Evolutionary conservation across 1,284 basidiomycete genomes (phyloP).

Genomic region (Cystobasidium sp.): DNA sequence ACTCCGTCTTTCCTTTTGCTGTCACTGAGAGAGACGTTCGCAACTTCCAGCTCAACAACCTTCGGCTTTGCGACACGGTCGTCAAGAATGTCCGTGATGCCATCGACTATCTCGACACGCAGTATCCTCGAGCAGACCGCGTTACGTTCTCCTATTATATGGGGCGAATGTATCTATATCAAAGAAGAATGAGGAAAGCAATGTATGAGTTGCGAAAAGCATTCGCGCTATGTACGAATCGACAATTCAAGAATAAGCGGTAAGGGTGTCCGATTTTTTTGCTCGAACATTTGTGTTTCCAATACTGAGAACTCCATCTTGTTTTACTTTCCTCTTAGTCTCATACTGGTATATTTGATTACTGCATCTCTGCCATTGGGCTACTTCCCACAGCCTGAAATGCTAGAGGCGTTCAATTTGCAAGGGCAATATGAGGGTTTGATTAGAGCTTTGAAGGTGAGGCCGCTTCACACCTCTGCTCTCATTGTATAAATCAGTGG

Average conservation of each 20-base stretch:
- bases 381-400: slow-evolving; percentile 53
- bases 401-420: slow-evolving; percentile 54
- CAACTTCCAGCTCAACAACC: slow-evolving; percentile 55
- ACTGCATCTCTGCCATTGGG: slow-evolving; percentile 58
- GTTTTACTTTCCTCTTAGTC: no score
- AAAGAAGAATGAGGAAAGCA: slow-evolving; percentile 56
- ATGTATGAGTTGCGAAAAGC: slow-evolving; percentile 56
- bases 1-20: not conserved
- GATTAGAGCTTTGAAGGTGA: slow-evolving; percentile 44
- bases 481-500: not conserved
- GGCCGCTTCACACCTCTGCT: not conserved
- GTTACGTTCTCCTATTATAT: slow-evolving; percentile 58
- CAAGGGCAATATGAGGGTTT: slow-evolving; percentile 50
- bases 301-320: no score
- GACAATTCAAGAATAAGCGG: slow-evolving; percentile 21
- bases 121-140: slow-evolving; percentile 56
- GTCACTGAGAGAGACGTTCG: slow-evolving; percentile 2
- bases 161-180: slow-evolving; percentile 57
- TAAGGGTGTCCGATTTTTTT: no score
- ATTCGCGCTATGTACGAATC: slow-evolving; percentile 54
- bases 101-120: slow-evolving; percentile 53
- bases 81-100: slow-evolving; percentile 58
- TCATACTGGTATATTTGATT: slow-evolving; percentile 57
- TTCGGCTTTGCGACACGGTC: slow-evolving; percentile 60
- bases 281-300: no score